These are phyloP conservation scores for Lachancea kluyveri DNA, from an alignment of 805 yeast genomes.

Conservation along the genomic window DNA sequence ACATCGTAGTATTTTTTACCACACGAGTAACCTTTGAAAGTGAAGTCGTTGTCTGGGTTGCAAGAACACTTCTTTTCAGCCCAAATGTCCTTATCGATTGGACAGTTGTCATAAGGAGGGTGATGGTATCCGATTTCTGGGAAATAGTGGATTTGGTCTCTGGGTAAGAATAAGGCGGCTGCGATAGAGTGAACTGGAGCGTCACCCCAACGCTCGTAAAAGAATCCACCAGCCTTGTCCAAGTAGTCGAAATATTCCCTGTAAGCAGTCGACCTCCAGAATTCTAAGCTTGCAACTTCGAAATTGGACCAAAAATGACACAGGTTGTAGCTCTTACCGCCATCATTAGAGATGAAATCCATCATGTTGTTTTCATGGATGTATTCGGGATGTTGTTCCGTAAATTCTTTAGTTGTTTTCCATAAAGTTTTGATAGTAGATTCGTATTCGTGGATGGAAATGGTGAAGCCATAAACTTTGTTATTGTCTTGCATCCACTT, in stretches of 20 bases:
- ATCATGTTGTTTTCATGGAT: conserved; percentile 56
- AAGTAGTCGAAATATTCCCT: conserved; percentile 61
- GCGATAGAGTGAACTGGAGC: conserved; percentile 91
- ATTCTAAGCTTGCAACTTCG: conserved; percentile 67
- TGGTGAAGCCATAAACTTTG: conserved; percentile 72
- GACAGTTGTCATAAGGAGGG: conserved; percentile 76
- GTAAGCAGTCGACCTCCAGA: conserved; percentile 74
- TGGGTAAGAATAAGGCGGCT: conserved; percentile 68
- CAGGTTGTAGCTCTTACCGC: conserved; percentile 65
- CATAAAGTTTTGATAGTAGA: conserved; percentile 73
- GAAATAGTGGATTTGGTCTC: conserved; percentile 69
- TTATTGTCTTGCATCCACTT: conserved; percentile 73
- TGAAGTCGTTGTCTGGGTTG: conserved; percentile 62
- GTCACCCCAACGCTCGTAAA: conserved; percentile 92
- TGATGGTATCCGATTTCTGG: conserved; percentile 83
- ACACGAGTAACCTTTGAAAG: conserved; percentile 72
- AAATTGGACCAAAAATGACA: conserved; percentile 93
- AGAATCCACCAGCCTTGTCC: conserved; percentile 85
- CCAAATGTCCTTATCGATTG: conserved; percentile 59
- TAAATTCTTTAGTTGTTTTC: conserved; percentile 61
- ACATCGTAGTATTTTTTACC: conserved; percentile 55
- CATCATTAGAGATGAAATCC: conserved; percentile 66
- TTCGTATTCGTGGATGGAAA: conserved; percentile 67
- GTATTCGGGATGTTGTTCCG: conserved; percentile 52
- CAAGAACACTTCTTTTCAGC: conserved; percentile 62